These are phyloP conservation scores for Beta macrorhiza DNA, from an alignment of 179 eudicot species.

Conservation along the genomic window DNA sequence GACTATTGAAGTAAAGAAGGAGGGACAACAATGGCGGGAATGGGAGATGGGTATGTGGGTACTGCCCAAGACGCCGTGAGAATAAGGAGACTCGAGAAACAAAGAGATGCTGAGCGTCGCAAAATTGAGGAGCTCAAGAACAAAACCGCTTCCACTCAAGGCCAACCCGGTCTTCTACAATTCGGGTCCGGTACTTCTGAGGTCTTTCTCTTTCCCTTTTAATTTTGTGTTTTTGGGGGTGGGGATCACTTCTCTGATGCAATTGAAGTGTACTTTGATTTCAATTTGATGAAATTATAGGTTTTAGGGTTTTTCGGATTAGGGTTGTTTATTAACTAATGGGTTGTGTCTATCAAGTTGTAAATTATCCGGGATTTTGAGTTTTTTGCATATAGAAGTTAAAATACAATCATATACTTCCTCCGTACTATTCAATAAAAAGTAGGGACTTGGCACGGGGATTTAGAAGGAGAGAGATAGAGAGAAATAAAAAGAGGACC, in stretches of 20 bases:
- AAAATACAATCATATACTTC: no score
- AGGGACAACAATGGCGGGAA: conserved; percentile 64
- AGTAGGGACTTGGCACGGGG: no score
- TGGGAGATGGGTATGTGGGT: conserved; percentile 98
- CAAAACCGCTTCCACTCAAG: conserved; percentile 70
- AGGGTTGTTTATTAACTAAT: background rate
- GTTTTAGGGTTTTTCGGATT: background rate
- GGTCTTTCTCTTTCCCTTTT: conserved; percentile 34
- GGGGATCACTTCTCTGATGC: background rate
- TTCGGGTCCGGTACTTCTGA: conserved; percentile 91
- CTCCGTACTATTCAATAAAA: no score
- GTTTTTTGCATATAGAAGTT: background rate
- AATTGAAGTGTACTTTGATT: background rate
- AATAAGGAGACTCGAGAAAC: conserved; percentile 88
- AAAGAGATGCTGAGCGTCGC: conserved; percentile 89
- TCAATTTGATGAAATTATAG: background rate
- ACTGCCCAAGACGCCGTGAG: conserved; percentile 93
- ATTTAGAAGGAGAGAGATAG: no score
- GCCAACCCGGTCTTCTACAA: conserved; percentile 89
- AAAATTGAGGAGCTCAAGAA: conserved; percentile 84
- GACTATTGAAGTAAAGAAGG: background rate
- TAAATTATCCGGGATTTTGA: background rate
- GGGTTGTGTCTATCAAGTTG: background rate
- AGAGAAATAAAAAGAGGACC: no score
- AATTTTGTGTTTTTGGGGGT: background rate